These are phyloP conservation scores for Aeschynomene evenia DNA, from an alignment of 306 rosid genomes.

Conservation along the genomic window DNA sequence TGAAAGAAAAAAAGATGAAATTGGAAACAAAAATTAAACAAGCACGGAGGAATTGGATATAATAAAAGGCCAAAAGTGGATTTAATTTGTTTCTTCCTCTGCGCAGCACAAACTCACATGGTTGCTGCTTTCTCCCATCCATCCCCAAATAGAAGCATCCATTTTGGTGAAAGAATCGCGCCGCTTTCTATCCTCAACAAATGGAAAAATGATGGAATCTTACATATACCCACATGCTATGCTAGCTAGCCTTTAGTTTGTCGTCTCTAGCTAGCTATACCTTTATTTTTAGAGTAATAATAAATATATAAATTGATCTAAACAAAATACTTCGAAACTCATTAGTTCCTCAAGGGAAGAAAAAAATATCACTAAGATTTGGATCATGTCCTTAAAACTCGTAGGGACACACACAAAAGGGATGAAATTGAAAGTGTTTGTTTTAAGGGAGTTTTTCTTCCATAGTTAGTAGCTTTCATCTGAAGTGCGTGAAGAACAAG, in stretches of 20 bases:
- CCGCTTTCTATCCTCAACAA: background rate
- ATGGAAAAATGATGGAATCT: slow-evolving; percentile 31
- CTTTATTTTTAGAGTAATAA: slow-evolving; percentile 31
- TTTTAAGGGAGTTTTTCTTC: too few species aligned
- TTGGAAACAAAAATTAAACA: slow-evolving; percentile 37
- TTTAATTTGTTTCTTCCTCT: too few species aligned
- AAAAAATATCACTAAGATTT: too few species aligned
- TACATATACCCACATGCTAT: background rate
- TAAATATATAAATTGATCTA: too few species aligned
- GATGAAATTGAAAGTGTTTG: too few species aligned
- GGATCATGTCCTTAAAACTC: too few species aligned
- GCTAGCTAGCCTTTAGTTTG: background rate
- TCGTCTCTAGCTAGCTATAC: background rate
- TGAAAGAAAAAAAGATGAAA: slow-evolving; percentile 29
- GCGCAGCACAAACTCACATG: too few species aligned
- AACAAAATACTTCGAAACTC: too few species aligned
- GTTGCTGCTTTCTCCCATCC: too few species aligned
- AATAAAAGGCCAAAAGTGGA: slow-evolving; percentile 31
- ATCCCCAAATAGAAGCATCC: too few species aligned
- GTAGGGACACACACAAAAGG: too few species aligned
- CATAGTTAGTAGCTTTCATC: background rate
- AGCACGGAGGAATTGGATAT: slow-evolving; percentile 31
- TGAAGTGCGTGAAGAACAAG: background rate
- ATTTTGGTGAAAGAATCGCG: slow-evolving; percentile 34
- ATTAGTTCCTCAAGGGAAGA: too few species aligned